These are phyloP conservation scores for Chaetomium sp. DNA, from an alignment of 2,329 filamentous ascomycete species.

Conservation along the genomic window DNA sequence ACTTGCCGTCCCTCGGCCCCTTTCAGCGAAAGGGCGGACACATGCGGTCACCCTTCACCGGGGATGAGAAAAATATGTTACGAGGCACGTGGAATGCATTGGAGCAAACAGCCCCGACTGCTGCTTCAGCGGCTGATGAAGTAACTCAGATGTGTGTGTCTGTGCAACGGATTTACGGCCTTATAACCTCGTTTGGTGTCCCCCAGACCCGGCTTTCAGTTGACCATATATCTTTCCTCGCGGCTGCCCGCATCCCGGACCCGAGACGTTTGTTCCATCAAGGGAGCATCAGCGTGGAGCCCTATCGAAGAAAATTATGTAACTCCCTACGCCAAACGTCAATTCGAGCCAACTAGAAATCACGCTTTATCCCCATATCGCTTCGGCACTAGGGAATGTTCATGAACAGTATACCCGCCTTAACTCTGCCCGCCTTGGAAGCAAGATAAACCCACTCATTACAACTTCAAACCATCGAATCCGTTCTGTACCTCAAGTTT, in stretches of 20 bases:
- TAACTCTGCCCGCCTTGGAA: too few species aligned
- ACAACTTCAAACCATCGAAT: too few species aligned
- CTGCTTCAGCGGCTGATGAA: constrained; percentile 8
- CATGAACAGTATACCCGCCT: too few species aligned
- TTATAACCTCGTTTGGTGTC: too few species aligned
- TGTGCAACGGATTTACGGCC: neutral
- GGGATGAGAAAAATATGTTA: neutral
- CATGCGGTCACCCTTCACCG: constrained; percentile 4
- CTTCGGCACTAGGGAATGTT: too few species aligned
- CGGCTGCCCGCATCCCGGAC: neutral
- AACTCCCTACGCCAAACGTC: too few species aligned
- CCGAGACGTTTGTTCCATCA: neutral
- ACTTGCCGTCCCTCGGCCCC: neutral
- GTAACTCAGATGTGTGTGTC: constrained; percentile 14
- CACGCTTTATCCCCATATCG: too few species aligned
- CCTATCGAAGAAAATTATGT: too few species aligned
- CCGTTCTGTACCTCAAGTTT: too few species aligned
- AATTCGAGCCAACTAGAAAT: too few species aligned
- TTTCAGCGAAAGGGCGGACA: neutral
- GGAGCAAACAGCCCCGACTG: constrained; percentile 1
- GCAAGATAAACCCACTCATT: too few species aligned
- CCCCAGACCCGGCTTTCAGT: neutral
- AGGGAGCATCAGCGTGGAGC: neutral
- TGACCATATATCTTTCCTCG: neutral
- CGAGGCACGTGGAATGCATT: constrained; percentile 2